phyloP scores from a whole-genome alignment of 129 eudicot species.

The Pittosporum tobira region DNA sequence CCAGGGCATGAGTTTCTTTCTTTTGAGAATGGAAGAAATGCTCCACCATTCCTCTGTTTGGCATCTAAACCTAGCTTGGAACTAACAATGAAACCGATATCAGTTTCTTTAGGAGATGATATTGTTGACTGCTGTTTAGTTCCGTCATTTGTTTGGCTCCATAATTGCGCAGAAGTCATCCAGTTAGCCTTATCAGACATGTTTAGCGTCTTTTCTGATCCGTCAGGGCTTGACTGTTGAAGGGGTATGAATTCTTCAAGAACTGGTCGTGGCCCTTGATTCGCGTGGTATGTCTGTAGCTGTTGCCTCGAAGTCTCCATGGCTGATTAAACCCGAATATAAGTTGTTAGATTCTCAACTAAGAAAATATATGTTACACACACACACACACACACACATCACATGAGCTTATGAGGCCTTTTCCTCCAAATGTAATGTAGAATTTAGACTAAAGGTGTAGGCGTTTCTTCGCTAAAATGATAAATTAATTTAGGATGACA shows the following conservation, averaged over 20 bases:
- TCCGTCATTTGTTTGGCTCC: constrained; percentile 57
- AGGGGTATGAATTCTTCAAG: constrained; percentile 90
- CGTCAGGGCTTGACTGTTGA: constrained; percentile 30
- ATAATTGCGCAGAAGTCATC: constrained; percentile 90
- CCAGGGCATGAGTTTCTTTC: constrained; percentile 28
- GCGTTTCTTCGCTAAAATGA: too few species aligned
- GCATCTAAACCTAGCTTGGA: constrained; percentile 34
- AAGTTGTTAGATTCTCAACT: too few species aligned
- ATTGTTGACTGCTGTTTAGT: constrained; percentile 20
- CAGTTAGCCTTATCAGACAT: constrained; percentile 59
- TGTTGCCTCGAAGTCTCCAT: constrained; percentile 92
- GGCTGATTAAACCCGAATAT: constrained; percentile 36
- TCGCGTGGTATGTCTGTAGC: constrained; percentile 45
- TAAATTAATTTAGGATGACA: not conserved
- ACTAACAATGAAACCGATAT: constrained; percentile 22
- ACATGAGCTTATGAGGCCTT: not conserved
- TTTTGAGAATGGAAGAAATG: constrained; percentile 58
- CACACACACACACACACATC: too few species aligned
- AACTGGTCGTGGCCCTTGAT: constrained; percentile 44
- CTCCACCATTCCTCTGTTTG: constrained; percentile 60
- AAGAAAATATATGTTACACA: too few species aligned
- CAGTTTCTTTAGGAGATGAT: constrained; percentile 26
- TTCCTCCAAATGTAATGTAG: not conserved
- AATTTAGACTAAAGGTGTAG: not conserved
- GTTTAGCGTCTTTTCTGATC: constrained; percentile 30